A percentile compares a stretch with the other conserved stretches of the same genome.
These are phyloP conservation scores for Globisporangium nodosum DNA, from an alignment of 352 stramenopile genomes.

Conservation along the genomic window DNA sequence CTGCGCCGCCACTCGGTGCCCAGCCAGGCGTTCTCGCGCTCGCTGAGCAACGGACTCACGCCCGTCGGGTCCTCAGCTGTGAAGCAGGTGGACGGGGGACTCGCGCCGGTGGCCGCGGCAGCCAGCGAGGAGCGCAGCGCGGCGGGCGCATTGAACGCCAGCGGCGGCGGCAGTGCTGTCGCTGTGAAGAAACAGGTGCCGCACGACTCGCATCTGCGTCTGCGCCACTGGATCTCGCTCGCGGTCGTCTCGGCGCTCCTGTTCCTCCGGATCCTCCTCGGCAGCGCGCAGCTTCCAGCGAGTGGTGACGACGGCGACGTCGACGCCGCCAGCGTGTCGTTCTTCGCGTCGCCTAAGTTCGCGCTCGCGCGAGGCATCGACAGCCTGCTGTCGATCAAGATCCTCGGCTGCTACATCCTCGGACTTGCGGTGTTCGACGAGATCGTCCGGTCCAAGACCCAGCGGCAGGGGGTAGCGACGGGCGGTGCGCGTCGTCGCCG, in stretches of 20 bases:
- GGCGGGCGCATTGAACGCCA: no score
- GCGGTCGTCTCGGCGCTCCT: conserved; percentile 25
- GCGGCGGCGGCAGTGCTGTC: no score
- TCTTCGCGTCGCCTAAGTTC: not conserved
- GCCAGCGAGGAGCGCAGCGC: not conserved
- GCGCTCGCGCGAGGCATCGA: conserved; percentile 28
- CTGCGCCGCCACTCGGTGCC: conserved; percentile 15
- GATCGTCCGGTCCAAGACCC: conserved; percentile 16
- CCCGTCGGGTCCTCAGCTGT: not conserved
- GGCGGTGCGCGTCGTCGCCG: not conserved
- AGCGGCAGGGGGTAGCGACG: not conserved
- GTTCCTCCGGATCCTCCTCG: conserved; percentile 25
- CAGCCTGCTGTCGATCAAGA: conserved; percentile 41
- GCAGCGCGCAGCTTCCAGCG: not conserved
- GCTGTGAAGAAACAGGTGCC: not conserved
- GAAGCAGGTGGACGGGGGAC: not conserved
- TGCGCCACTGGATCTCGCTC: conserved; percentile 48
- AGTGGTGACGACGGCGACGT: not conserved
- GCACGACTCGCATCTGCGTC: conserved; percentile 39
- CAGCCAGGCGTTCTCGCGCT: conserved; percentile 1
- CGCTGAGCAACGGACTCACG: not conserved
- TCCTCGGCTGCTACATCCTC: conserved; percentile 42
- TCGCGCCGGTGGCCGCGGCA: not conserved
- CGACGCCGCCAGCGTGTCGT: not conserved
- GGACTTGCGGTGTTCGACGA: conserved; percentile 56